Percentiles rank a stretch among this genome's conserved stretches.
Conservation (phyloP, 2,329 filamentous ascomycete genomes). For the Paramyrothecium roridum region DNA sequence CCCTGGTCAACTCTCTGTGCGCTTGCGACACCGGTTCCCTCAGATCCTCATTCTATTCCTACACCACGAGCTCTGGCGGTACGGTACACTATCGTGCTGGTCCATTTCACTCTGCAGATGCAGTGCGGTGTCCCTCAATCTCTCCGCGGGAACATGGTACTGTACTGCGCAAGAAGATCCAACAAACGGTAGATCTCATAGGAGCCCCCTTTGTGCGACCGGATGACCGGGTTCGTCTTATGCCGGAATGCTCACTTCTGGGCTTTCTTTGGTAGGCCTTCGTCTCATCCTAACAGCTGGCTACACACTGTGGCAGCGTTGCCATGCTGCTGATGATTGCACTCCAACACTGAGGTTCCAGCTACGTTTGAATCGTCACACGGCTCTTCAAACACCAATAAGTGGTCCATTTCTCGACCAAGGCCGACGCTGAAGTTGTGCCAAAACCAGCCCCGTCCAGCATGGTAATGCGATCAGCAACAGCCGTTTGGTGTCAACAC, state of each 20-base stretch:
- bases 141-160: not conserved
- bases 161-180: not conserved
- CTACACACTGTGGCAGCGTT: too few species aligned
- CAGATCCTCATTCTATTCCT: not conserved
- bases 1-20: not conserved
- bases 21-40: not conserved
- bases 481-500: too few species aligned
- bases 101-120: not conserved
- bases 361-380: too few species aligned
- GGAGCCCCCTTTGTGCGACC: not conserved
- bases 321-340: too few species aligned
- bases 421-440: too few species aligned
- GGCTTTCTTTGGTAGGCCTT: not conserved
- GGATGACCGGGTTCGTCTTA: not conserved
- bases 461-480: too few species aligned
- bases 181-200: not conserved
- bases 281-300: not conserved
- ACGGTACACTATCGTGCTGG: not conserved
- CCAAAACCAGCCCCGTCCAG: too few species aligned
- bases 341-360: too few species aligned
- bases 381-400: too few species aligned
- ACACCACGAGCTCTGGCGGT: not conserved
- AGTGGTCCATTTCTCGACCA: too few species aligned
- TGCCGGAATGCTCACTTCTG: not conserved
- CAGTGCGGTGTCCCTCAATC: not conserved